Base-by-base conservation (phyloP, 441 rosid genomes). In the Gossypium davidsonii region DNA sequence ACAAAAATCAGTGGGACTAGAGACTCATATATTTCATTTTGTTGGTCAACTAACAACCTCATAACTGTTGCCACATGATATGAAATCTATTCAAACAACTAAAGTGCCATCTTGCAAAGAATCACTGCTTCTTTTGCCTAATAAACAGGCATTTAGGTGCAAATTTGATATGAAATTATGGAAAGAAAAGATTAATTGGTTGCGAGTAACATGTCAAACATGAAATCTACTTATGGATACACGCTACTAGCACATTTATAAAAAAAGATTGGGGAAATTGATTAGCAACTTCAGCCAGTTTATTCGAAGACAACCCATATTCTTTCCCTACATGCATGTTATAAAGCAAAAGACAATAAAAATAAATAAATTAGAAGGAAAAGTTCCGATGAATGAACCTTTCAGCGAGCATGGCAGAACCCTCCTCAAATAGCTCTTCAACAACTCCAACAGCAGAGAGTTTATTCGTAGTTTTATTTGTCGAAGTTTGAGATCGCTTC, bases 371-470 rank as follows among this genome's bases (percentile, higher is more conserved):
- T 11, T 3, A 39, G 72, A 76, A 52, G 31, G 39, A 52, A 59
- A 71, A 21, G 52, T 23, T 62, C 18, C 4, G 18, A 53, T 26
- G 37, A 49, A 68, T 72, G 52, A 79, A 96, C 99, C 99, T 91
- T 81, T 96, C 98, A 1, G 90, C 97, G 61, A 95, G 97, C 85
- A 91, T 77, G 49, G 99, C 99, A 69, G 98, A 91, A 80, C 99
- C 99, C 86, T 95, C 99, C 88, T 96, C 99, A 75, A 96, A 96
- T 84, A 96, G 85, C 80, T 96, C 99, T 83, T 93, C 98, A 75
- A 95, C 98, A 76, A 83, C 93, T 71, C 98, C 99, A 52, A 93
- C 94, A 65, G 97, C 84, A 59, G 98, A 90, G 57, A 96, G 98
- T 83, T 93, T 91, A 78, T 79, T 95, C 48, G 91, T 79, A 23